These are phyloP conservation scores for Xylaria sp. DNA, from an alignment of 2,329 filamentous ascomycete genomes.

Conservation along the genomic window DNA sequence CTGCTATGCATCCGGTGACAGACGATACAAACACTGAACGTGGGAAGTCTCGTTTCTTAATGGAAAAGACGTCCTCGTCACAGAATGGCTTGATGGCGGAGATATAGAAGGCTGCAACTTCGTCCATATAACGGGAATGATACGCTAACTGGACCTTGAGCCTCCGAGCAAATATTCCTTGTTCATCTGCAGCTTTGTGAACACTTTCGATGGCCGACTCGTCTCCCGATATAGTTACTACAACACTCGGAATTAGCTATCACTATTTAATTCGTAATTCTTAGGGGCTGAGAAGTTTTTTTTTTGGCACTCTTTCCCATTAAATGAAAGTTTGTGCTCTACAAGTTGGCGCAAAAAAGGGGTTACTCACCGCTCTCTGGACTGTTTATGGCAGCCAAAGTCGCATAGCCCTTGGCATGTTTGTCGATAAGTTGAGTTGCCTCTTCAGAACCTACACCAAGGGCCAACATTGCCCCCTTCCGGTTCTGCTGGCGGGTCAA, in stretches of 20 bases:
- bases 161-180: slow-evolving; percentile 46
- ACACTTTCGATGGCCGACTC: slow-evolving; percentile 41
- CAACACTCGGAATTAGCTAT: too few relatives aligned
- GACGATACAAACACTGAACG: slow-evolving; percentile 38
- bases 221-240: slow-evolving; percentile 48
- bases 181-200: slow-evolving; percentile 19
- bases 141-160: slow-evolving; percentile 51
- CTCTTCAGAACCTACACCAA: slow-evolving; percentile 32
- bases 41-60: not conserved
- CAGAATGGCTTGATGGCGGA: slow-evolving; percentile 26
- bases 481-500: slow-evolving; percentile 13
- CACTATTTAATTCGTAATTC: too few relatives aligned
- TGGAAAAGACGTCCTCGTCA: not conserved
- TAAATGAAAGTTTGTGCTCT: too few relatives aligned
- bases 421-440: slow-evolving; percentile 17
- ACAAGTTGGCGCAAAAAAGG: too few relatives aligned
- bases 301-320: too few relatives aligned
- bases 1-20: slow-evolving; percentile 34
- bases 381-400: slow-evolving; percentile 37
- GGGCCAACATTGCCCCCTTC: slow-evolving; percentile 42
- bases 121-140: slow-evolving; percentile 51
- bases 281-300: too few relatives aligned
- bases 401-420: slow-evolving; percentile 23
- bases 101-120: slow-evolving; percentile 41
- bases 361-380: slow-evolving; percentile 28